Evolutionary conservation across 2,329 filamentous ascomycete genomes (phyloP), one percentile per base, ranked within the genome.

Genomic region (Coniella vitis): DNA sequence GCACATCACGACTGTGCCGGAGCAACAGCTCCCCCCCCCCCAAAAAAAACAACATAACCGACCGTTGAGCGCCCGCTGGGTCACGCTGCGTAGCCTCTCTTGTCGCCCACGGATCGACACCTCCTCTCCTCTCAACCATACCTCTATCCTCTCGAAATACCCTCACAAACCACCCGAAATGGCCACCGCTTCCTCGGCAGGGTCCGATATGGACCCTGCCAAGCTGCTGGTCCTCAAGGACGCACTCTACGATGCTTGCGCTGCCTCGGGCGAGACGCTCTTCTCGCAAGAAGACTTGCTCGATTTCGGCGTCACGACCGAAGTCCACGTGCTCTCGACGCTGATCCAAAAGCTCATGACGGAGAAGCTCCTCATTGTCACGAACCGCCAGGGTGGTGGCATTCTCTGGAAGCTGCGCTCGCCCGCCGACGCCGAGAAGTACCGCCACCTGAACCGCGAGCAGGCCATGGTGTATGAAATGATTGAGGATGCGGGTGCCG

Each of bases 401-500:
- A 61, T 77, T 21, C 71, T 71, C 53, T 85, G 80, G 79, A 74
- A 75, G 57, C 74, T 78, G 65, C 74, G 81, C 36, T 73, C 75
- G 43, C 67, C 69, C 37, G 76, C 78, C 39, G 81, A 84, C 57
- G 81, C 81, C 3, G 72, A 75, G 57, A 83, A 83, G 79, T 84
- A 66, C 51, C 68, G 62, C 8, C 22, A 29, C 34, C 38, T 52
- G 40, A 79, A 80, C 52, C 81, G 91, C 60, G 91, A 97, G 58
- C 79, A 84, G 67, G 79, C 82, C 61, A 77, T 95, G 62, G 86
- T 97, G 21, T 97, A 94, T 75, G 81, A 83, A 56, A 80, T 88
- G 58, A 91, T 98, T 62, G 91, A 97, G 68, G 84, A 87, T 58
- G 84, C 87, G 25, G 87, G 86, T 55, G 79, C 81, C 56, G 86